Evolutionary conservation across 2,329 filamentous ascomycete species (phyloP).

Genomic region (Amesomyces nigricolor): DNA sequence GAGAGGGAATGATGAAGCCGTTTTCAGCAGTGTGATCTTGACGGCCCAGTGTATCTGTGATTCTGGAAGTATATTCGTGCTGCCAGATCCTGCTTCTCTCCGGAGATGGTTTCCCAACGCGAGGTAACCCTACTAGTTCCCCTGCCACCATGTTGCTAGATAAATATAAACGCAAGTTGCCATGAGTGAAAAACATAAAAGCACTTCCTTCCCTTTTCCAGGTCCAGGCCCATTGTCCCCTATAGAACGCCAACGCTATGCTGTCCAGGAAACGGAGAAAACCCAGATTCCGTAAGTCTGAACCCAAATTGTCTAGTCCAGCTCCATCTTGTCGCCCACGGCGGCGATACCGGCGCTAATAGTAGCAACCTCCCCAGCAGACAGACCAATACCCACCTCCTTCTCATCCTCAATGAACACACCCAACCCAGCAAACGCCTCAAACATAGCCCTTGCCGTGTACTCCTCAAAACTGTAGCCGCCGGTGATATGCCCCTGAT

Average conservation of each 20-base stretch:
- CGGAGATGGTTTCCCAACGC: no score
- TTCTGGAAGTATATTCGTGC: background rate
- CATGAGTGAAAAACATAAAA: no score
- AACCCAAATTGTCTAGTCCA: constrained; percentile 32
- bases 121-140: no score
- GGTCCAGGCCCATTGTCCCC: background rate
- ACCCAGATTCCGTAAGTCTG: constrained; percentile 4
- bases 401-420: constrained; percentile 82
- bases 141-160: no score
- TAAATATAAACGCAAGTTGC: no score
- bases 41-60: background rate
- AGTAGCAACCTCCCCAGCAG: constrained; percentile 33
- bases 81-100: background rate
- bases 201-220: background rate
- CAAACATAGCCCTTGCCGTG: constrained; percentile 71
- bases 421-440: constrained; percentile 83
- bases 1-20: no score
- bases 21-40: no score
- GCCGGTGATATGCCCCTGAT: constrained; percentile 63
- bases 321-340: constrained; percentile 39
- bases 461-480: constrained; percentile 83
- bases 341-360: constrained; percentile 31
- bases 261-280: background rate
- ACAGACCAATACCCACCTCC: constrained; percentile 34
- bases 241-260: constrained; percentile 33